phyloP scores from a whole-genome alignment of 805 yeast species.

The Cyberlindnera xylosilytica region DNA sequence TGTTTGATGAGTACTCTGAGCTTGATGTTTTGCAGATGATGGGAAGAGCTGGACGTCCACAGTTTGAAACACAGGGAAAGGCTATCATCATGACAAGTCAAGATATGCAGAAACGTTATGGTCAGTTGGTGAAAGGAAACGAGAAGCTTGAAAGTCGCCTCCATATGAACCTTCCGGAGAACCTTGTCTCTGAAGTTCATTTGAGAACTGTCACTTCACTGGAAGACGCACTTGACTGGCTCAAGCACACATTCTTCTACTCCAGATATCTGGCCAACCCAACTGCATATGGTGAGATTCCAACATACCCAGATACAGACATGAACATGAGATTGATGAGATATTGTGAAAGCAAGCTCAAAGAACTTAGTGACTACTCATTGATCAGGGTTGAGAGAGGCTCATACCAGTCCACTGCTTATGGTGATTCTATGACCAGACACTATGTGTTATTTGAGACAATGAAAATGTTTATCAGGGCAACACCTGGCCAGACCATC shows the following conservation, averaged over 20 bases:
- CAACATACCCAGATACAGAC: constrained; percentile 19
- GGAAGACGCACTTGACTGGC: constrained; percentile 43
- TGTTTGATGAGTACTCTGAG: constrained; percentile 50
- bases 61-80: constrained; percentile 46
- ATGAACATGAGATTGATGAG: constrained; percentile 31
- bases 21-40: constrained; percentile 60
- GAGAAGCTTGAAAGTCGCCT: constrained; percentile 46
- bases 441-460: constrained; percentile 46
- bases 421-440: constrained; percentile 47
- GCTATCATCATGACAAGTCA: constrained; percentile 47
- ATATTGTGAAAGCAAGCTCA: constrained; percentile 35
- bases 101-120: constrained; percentile 35
- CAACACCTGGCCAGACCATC: constrained; percentile 14
- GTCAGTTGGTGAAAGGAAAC: constrained; percentile 38
- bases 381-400: constrained; percentile 26
- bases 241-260: constrained; percentile 47
- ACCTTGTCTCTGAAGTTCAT: constrained; percentile 42
- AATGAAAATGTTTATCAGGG: constrained; percentile 33
- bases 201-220: constrained; percentile 36
- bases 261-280: constrained; percentile 41
- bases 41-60: constrained; percentile 65
- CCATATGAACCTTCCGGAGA: constrained; percentile 38
- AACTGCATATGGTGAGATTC: constrained; percentile 34
- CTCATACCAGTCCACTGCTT: constrained; percentile 33
- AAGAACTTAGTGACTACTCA: constrained; percentile 30